Evolutionary conservation across 371 early-diverging fungal genomes (phyloP).

Genomic region (Saksenaea oblongispora): DNA sequence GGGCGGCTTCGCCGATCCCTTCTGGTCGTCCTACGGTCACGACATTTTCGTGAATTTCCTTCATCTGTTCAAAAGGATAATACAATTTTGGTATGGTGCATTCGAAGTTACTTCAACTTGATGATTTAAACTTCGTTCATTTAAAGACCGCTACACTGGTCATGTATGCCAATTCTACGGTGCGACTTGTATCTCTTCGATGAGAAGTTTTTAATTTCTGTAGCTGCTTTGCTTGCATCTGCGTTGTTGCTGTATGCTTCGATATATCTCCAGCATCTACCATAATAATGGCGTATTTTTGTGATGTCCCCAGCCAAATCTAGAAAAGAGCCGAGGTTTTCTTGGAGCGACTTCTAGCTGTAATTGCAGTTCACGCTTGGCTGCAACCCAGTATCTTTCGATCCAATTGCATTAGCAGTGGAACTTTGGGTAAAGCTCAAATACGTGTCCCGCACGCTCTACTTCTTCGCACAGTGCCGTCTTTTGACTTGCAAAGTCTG

Average conservation of each 20-base stretch:
- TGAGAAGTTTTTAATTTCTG: not conserved
- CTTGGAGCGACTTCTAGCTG: not conserved
- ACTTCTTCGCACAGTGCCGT: not conserved
- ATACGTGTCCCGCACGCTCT: not conserved
- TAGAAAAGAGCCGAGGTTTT: not conserved
- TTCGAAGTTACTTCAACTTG: too few relatives aligned
- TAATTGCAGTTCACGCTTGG: not conserved
- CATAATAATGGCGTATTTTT: not conserved
- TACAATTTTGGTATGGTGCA: not conserved
- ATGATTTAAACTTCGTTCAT: not conserved
- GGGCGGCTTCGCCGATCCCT: too few relatives aligned
- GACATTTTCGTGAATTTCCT: not conserved
- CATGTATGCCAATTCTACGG: not conserved
- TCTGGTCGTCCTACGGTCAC: too few relatives aligned
- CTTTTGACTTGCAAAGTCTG: constrained; percentile 18
- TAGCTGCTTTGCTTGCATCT: not conserved
- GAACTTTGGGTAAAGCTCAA: not conserved
- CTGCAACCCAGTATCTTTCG: not conserved
- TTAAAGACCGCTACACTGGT: not conserved
- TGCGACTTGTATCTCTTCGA: not conserved
- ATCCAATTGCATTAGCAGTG: not conserved
- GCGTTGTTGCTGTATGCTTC: not conserved
- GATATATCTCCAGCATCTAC: not conserved
- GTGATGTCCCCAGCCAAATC: not conserved
- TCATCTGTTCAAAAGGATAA: not conserved